phyloP scores from a whole-genome alignment of 129 eudicot species.

The Pittosporum tobira region DNA sequence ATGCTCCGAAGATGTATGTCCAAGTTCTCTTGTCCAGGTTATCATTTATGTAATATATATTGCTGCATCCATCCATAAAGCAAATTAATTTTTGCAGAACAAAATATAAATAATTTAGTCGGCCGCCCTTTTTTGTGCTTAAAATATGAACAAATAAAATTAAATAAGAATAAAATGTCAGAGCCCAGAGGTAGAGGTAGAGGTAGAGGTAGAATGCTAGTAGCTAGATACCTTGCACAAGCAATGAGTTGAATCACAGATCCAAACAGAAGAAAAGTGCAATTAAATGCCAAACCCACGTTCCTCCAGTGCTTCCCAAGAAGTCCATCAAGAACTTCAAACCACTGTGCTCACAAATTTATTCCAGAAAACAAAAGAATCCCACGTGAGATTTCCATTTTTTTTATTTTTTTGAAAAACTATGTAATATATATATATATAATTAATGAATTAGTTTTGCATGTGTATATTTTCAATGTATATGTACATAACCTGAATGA shows the following conservation, averaged over 20 bases:
- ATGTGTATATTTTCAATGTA: conserved; percentile 11
- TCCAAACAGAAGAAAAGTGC: conserved; percentile 97
- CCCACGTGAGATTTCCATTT: conserved; percentile 8
- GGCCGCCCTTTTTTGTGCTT: background rate
- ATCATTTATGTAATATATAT: conserved; percentile 93
- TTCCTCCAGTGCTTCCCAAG: conserved; percentile 99
- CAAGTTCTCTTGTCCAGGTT: conserved; percentile 98
- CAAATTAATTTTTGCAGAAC: background rate
- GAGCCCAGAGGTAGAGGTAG: too few relatives aligned
- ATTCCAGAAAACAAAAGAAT: background rate
- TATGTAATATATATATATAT: background rate
- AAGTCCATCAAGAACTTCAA: conserved; percentile 98
- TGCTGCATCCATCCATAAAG: conserved; percentile 46
- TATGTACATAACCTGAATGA: conserved; percentile 67
- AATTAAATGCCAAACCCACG: conserved; percentile 94
- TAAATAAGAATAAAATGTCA: background rate
- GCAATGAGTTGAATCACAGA: conserved; percentile 99
- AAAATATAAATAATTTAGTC: background rate
- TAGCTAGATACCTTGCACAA: conserved; percentile 75
- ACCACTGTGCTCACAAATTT: conserved; percentile 52
- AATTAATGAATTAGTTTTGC: background rate
- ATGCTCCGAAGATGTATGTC: conserved; percentile 97
- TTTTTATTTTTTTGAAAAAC: background rate
- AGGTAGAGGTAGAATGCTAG: background rate
- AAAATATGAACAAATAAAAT: background rate